Evolutionary conservation across 495 filamentous ascomycete species (phyloP).

Genomic region (Tuber indicum): DNA sequence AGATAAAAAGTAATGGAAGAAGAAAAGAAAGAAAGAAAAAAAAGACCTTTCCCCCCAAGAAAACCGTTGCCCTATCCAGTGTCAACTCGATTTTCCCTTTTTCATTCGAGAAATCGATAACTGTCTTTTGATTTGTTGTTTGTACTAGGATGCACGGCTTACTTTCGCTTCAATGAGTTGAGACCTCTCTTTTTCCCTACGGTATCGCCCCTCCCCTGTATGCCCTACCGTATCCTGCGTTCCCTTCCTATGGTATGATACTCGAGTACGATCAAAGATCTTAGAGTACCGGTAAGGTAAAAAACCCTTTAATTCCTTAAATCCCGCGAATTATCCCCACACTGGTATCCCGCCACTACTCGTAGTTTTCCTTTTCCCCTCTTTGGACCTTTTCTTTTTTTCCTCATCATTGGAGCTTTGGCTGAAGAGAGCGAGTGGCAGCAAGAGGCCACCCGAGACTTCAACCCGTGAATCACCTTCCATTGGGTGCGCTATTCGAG

Average conservation of each 20-base stretch:
- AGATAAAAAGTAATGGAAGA: background rate
- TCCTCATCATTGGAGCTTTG: background rate
- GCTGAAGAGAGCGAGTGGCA: background rate
- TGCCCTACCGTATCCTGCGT: background rate
- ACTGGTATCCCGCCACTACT: background rate
- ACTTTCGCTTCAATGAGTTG: background rate
- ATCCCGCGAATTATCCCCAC: background rate
- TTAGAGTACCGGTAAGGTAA: background rate
- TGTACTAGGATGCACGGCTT: background rate
- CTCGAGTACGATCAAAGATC: background rate
- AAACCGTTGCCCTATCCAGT: background rate
- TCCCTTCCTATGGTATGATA: background rate
- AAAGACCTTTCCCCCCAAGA: too few species aligned
- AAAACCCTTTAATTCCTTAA: background rate
- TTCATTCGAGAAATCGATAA: background rate
- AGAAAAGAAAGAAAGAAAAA: background rate
- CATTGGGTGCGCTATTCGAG: background rate
- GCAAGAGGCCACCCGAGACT: background rate
- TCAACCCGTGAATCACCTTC: background rate
- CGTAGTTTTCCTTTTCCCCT: background rate
- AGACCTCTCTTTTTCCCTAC: background rate
- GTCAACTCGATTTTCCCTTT: background rate
- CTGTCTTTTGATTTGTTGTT: background rate
- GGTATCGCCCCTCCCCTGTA: background rate
- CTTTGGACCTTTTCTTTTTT: background rate